Evolutionary conservation across 2,329 filamentous ascomycete genomes (phyloP).

Genomic region (Penicillium vulpinum): DNA sequence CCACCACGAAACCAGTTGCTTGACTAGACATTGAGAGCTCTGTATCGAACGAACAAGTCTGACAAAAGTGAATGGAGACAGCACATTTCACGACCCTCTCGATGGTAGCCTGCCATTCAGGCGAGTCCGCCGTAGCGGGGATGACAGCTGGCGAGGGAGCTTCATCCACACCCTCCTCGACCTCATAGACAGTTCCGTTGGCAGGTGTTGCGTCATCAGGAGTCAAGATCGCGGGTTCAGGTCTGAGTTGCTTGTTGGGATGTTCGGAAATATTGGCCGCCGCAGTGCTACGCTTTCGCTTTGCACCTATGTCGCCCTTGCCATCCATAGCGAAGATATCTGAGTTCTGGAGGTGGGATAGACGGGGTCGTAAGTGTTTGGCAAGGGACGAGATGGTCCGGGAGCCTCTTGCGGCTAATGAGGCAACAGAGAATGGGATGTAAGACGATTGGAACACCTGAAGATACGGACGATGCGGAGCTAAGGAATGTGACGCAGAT

Average conservation of each 20-base stretch:
- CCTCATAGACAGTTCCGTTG: conserved; percentile 47
- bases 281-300: conserved; percentile 59
- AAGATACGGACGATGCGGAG: conserved; percentile 10
- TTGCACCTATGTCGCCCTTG: conserved; percentile 51
- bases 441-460: not conserved
- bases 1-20: conserved; percentile 96
- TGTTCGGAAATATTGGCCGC: conserved; percentile 52
- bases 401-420: conserved; percentile 16
- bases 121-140: conserved; percentile 62
- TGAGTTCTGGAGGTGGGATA: conserved; percentile 8
- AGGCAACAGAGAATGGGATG: conserved; percentile 4
- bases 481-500: conserved; percentile 12
- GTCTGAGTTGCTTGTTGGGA: conserved; percentile 57
- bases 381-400: conserved; percentile 13
- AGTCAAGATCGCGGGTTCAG: conserved; percentile 45
- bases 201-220: conserved; percentile 45
- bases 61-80: conserved; percentile 98
- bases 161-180: conserved; percentile 50
- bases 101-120: conserved; percentile 94
- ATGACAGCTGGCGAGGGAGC: conserved; percentile 47
- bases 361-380: conserved; percentile 8
- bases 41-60: conserved; percentile 98
- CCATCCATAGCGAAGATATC: conserved; percentile 46
- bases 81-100: conserved; percentile 92
- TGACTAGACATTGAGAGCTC: conserved; percentile 90